Evolutionary conservation across 1,284 basidiomycete genomes (phyloP).

Genomic region (Rhodotorula sp.): DNA sequence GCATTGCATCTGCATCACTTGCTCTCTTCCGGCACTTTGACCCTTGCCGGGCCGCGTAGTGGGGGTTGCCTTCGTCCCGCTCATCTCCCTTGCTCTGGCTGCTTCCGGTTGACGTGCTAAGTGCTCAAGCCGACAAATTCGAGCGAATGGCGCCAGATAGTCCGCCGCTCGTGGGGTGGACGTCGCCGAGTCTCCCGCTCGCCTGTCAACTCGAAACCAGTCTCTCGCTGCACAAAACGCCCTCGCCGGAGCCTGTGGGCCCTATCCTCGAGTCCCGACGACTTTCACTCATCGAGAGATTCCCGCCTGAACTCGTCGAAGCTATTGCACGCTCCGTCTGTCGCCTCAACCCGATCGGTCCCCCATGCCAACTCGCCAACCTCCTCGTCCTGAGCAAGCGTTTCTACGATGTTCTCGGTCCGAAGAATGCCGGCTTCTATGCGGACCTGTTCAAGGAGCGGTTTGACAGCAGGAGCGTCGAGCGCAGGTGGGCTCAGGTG

Average conservation of each 20-base stretch:
- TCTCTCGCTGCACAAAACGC: conserved; percentile 3
- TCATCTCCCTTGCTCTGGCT: neutral
- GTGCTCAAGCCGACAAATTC: neutral
- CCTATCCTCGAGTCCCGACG: neutral
- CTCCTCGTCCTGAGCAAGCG: conserved; percentile 31
- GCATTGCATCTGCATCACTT: too few relatives aligned
- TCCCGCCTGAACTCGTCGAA: conserved; percentile 39
- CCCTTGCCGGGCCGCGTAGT: too few relatives aligned
- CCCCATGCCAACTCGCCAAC: conserved; percentile 16
- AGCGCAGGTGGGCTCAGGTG: conserved; percentile 41
- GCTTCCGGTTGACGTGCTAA: neutral
- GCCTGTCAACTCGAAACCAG: neutral
- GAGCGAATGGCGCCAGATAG: neutral
- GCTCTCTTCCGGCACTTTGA: too few relatives aligned
- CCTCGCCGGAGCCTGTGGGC: neutral
- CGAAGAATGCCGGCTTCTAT: conserved; percentile 51
- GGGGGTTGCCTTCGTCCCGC: neutral
- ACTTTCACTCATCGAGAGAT: conserved; percentile 16
- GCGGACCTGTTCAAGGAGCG: conserved; percentile 49
- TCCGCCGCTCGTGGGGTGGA: neutral
- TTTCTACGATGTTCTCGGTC: conserved; percentile 47
- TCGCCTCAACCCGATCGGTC: conserved; percentile 13
- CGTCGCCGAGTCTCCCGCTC: neutral
- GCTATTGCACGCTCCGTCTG: conserved; percentile 48
- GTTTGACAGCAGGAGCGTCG: conserved; percentile 49